Evolutionary conservation across 495 filamentous ascomycete genomes (phyloP).

Genomic region (Eremomyces bilateralis): DNA sequence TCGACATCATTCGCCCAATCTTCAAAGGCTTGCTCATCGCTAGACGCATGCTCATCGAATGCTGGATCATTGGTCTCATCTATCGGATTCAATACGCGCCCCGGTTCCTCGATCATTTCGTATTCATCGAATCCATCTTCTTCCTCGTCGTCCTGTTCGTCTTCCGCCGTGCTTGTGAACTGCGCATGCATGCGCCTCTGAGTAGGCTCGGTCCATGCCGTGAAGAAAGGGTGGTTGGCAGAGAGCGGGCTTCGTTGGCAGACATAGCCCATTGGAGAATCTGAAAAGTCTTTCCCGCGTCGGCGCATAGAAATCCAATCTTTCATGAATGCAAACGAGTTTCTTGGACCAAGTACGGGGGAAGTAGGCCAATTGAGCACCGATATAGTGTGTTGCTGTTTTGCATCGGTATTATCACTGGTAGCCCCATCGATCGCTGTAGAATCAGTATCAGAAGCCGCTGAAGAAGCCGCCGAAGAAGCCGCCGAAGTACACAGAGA

Average conservation of each 20-base stretch:
- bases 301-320: conserved; percentile 30
- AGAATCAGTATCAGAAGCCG: background rate
- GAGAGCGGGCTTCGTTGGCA: conserved; percentile 23
- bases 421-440: background rate
- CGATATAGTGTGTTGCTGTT: conserved; percentile 5
- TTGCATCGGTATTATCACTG: background rate
- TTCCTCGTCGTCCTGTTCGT: background rate
- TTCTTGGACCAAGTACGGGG: no score
- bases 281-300: conserved; percentile 27
- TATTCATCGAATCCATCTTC: background rate
- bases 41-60: no score
- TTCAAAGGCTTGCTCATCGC: no score
- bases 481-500: background rate
- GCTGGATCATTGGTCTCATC: no score
- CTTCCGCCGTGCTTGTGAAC: background rate
- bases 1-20: no score
- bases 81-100: no score
- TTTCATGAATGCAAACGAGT: conserved; percentile 21
- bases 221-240: conserved; percentile 25
- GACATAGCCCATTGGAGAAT: conserved; percentile 35
- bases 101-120: no score
- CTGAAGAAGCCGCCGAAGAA: background rate
- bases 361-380: no score
- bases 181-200: background rate
- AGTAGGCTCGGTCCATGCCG: background rate